Evolutionary conservation across 352 stramenopile genomes (phyloP).

Genomic region (Pythium dissotocum): DNA sequence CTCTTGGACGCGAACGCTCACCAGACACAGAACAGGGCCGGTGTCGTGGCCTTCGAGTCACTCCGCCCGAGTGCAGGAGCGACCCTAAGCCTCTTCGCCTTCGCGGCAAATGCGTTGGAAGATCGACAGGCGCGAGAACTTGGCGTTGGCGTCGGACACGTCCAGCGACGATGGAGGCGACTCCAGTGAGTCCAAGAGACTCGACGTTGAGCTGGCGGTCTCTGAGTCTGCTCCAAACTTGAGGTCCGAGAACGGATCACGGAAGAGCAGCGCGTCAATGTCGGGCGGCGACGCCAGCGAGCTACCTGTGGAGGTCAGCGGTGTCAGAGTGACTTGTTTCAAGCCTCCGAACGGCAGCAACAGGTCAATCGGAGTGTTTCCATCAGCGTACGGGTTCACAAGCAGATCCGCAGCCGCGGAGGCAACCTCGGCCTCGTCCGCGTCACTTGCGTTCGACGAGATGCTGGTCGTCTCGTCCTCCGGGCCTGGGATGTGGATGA

Average conservation of each 20-base stretch:
- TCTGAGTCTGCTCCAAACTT: constrained; percentile 25
- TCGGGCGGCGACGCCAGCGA: constrained; percentile 31
- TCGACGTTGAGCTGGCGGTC: constrained; percentile 38
- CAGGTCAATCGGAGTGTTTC: constrained; percentile 60
- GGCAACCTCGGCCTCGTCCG: constrained; percentile 54
- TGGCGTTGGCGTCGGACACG: constrained; percentile 37
- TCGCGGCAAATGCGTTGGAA: constrained; percentile 85
- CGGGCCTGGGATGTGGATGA: constrained; percentile 72
- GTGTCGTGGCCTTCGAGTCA: background rate
- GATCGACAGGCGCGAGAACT: constrained; percentile 75
- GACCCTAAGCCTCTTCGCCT: constrained; percentile 39
- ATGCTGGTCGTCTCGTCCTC: constrained; percentile 40
- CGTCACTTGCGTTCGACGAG: constrained; percentile 66
- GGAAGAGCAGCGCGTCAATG: constrained; percentile 34
- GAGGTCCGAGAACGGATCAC: constrained; percentile 55
- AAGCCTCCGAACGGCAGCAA: constrained; percentile 65
- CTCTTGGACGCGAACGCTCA: background rate
- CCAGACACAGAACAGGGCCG: background rate
- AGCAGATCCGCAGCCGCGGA: constrained; percentile 45
- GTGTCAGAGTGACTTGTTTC: constrained; percentile 60
- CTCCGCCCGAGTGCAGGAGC: constrained; percentile 3
- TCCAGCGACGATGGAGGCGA: constrained; percentile 39
- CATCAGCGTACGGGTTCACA: constrained; percentile 69
- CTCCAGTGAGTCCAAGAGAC: constrained; percentile 37
- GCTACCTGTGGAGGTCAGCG: constrained; percentile 46